A percentile compares a stretch with the other conserved stretches of the same genome.
Conservation (phyloP, 176 grass and related monocot genomes). For the Chrysopogon serrulatus region DNA sequence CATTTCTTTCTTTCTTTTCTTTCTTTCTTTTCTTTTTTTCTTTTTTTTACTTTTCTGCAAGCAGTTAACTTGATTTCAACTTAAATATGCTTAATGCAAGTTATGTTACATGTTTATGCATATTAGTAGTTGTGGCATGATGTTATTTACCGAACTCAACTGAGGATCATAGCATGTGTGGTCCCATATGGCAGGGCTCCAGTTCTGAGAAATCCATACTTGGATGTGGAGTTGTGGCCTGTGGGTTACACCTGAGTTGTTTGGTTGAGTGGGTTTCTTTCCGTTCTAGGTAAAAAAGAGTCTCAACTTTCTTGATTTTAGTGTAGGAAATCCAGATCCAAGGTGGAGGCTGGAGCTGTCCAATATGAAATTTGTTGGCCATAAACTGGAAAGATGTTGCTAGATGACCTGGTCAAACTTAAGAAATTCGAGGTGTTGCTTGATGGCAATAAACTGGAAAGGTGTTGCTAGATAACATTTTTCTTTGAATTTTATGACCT, state of each 20-base stretch:
- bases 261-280: neutral
- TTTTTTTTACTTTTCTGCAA: neutral
- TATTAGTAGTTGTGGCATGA: neutral
- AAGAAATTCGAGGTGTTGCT: neutral
- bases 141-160: neutral
- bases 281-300: neutral
- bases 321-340: too few species aligned
- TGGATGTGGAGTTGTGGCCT: neutral
- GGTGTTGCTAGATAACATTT: too few species aligned
- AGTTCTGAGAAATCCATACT: neutral
- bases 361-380: neutral
- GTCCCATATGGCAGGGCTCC: too few species aligned
- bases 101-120: neutral
- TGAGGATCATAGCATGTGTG: neutral
- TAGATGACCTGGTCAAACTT: neutral
- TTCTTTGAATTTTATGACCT: too few species aligned
- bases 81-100: neutral
- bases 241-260: neutral
- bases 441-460: neutral
- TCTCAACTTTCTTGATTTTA: neutral
- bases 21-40: too few species aligned
- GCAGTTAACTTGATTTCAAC: slow-evolving; percentile 4
- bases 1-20: too few species aligned
- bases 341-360: neutral
- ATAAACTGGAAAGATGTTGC: neutral